These are phyloP conservation scores for Acorus calamus DNA, from an alignment of 106 monocot species.

Conservation along the genomic window DNA sequence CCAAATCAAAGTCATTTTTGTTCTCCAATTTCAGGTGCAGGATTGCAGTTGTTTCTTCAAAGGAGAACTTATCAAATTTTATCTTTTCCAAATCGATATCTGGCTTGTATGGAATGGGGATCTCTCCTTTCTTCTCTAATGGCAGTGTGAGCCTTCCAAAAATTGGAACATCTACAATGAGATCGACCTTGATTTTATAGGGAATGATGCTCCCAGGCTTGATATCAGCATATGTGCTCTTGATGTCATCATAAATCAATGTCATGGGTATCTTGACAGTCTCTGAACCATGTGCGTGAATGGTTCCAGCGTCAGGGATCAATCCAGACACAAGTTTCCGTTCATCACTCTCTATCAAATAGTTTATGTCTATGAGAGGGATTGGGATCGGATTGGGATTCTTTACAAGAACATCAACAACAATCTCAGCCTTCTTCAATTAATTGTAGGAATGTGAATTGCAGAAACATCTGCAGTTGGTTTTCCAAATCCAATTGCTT, in stretches of 20 bases:
- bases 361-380: conserved; percentile 68
- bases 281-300: conserved; percentile 78
- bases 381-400: conserved; percentile 83
- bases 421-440: conserved; percentile 59
- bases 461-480: conserved; percentile 69
- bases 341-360: conserved; percentile 70
- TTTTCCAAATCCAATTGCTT: conserved; percentile 73
- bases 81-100: conserved; percentile 66
- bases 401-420: conserved; percentile 53
- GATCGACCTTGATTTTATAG: conserved; percentile 44
- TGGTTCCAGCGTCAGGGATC: conserved; percentile 82
- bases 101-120: conserved; percentile 76
- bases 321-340: conserved; percentile 75
- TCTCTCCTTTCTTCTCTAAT: conserved; percentile 64
- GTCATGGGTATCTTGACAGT: conserved; percentile 64
- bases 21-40: conserved; percentile 70
- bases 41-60: conserved; percentile 59
- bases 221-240: conserved; percentile 57
- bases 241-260: conserved; percentile 68
- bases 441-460: conserved; percentile 55
- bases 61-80: conserved; percentile 48
- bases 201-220: conserved; percentile 79
- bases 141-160: conserved; percentile 58
- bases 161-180: conserved; percentile 61
- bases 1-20: conserved; percentile 83